These are phyloP conservation scores for Eleusine coracana DNA, from an alignment of 176 grass and related monocot species.

Conservation along the genomic window DNA sequence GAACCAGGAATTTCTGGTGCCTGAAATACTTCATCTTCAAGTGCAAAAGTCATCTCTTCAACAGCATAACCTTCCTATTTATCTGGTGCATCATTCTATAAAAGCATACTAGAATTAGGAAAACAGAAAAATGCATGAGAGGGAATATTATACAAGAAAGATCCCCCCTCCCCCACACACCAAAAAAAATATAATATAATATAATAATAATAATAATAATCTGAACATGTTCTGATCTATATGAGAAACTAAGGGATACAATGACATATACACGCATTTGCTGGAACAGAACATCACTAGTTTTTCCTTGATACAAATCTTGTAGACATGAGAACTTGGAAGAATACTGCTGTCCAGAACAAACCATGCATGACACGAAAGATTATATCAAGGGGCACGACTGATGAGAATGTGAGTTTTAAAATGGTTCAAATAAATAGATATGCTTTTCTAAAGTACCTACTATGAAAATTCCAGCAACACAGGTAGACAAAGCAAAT, in stretches of 20 bases:
- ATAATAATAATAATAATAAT: not conserved
- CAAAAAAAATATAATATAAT: no score
- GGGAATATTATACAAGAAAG: constrained; percentile 26
- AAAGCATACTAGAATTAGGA: not conserved
- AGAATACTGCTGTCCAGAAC: not conserved
- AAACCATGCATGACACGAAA: not conserved
- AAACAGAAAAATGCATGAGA: not conserved
- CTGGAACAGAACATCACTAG: not conserved
- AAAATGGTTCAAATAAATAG: not conserved
- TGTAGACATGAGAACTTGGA: not conserved
- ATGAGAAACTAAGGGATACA: constrained; percentile 12
- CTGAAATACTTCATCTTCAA: constrained; percentile 82
- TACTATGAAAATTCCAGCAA: not conserved
- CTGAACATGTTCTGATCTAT: constrained; percentile 1
- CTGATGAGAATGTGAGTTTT: not conserved
- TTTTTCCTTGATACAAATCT: constrained; percentile 10
- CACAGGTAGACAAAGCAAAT: constrained; percentile 13
- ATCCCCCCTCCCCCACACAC: no score
- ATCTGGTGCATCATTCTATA: constrained; percentile 66
- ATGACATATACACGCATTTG: not conserved
- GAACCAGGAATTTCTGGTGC: constrained; percentile 13
- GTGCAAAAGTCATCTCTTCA: constrained; percentile 87
- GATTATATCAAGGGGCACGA: not conserved
- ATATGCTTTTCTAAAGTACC: not conserved
- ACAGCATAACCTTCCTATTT: constrained; percentile 65